These are phyloP conservation scores for Colletotrichum euphorbiae DNA, from an alignment of 2,329 filamentous ascomycete genomes.

Conservation along the genomic window DNA sequence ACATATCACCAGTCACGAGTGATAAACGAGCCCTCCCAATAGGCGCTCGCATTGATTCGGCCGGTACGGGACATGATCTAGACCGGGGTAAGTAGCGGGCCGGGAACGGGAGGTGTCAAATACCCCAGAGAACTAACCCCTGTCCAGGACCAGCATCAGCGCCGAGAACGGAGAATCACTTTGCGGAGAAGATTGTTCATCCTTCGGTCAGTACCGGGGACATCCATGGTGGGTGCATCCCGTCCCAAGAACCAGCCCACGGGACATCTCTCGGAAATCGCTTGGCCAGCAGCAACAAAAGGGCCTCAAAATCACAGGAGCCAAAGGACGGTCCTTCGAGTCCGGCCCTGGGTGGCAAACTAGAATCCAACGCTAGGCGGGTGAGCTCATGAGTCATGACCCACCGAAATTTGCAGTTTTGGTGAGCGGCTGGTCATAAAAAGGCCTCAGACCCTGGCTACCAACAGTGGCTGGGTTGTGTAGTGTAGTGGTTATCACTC, in stretches of 20 bases:
- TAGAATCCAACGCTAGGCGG: too few species aligned
- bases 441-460: rapidly evolving
- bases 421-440: neutral
- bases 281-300: too few species aligned
- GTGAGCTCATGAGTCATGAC: too few species aligned
- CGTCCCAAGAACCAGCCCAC: neutral
- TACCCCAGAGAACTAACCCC: too few species aligned
- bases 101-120: neutral
- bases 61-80: neutral
- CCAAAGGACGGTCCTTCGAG: too few species aligned
- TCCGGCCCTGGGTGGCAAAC: too few species aligned
- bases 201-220: neutral
- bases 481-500: constrained; percentile 41
- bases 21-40: neutral
- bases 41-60: neutral
- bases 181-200: constrained; percentile 22
- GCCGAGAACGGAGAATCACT: constrained; percentile 3
- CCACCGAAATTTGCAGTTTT: too few species aligned
- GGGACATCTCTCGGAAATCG: neutral
- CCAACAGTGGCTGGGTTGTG: constrained; percentile 16
- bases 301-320: too few species aligned
- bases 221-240: neutral
- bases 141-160: neutral
- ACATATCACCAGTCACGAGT: neutral
- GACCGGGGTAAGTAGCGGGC: constrained; percentile 17